Evolutionary conservation across 2,329 filamentous ascomycete genomes (phyloP), one percentile per base, ranked within the genome.

Genomic region (Zymoseptoria brevis): DNA sequence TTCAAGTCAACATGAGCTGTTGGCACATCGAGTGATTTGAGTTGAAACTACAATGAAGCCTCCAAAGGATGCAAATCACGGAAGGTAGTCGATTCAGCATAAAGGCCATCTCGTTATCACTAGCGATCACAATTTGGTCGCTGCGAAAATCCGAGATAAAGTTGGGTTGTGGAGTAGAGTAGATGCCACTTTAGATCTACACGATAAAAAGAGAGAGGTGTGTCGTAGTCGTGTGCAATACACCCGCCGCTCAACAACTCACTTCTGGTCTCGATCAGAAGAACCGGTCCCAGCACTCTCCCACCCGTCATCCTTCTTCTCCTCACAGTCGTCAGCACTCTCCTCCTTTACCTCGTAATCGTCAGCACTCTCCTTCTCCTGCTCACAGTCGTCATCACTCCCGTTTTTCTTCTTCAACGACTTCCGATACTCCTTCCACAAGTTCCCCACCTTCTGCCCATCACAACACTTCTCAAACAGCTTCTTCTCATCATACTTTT

Each of bases 371-470:
- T 48, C 54, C 8, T 54, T 51, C n/a, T 54, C 51, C 9, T 55
- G 41, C n/a, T 19, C 35, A 13, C 29, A n/a, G 19, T 35, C 54
- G 19, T 61, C 57, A 16, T 61, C 60, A n/a, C 60, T 57, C 24
- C 65, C 61, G 35, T 62, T 56, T 22, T 68, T 62, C 50, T 70
- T 67, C 64, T 77, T 76, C 63, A 85, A 69, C 64, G 75, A 76
- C 63, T 74, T 69, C 26, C 76, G 79, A 75, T 96, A 96, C 61
- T 89, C 85, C 19, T 79, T 76, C 88, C 90, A 96, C 29, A 96
- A 75, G 62, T 86, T 77, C 51, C 82, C 77, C 0, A 96, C 84
- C 0, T 81, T 78, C 50, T 78, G 72, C 0, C 87, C 89, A 8
- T 60, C 59, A 58, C 70, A 72, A 59, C 66, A 71, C 19, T 62